Evolutionary conservation across 2,329 filamentous ascomycete genomes (phyloP), one percentile per base, ranked within the genome.

Genomic region (Microdochium bolleyi): DNA sequence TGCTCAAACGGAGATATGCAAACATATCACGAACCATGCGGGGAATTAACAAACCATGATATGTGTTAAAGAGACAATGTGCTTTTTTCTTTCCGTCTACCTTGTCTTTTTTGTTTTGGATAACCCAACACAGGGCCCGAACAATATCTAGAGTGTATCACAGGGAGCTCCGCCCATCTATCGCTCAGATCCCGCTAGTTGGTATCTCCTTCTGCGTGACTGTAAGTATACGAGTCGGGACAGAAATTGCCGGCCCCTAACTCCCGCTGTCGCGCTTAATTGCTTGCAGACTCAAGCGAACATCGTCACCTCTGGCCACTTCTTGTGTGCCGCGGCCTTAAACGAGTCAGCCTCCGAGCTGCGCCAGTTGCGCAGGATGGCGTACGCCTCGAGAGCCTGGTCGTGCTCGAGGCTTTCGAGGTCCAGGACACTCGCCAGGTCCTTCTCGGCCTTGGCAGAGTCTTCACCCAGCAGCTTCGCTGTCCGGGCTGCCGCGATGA

Each of bases 401-500:
- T 78, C 68, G 61, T 77, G 75, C 22, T 73, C 69, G 27, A 74
- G 68, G 46, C 65, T 62, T 51, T 72, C 68, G 54, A 78, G 55
- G 13, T 73, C 68, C 30, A 86, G 66, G 2, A 81, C 79, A 49
- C 73, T 73, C 10, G 76, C 61, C 1, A 91, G 68, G 37, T 83
- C 79, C 64, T 83, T 78, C 62, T 87, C 86, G 53, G 73, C 76
- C 61, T 79, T 73, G 2, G 72, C 61, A 62, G 79, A 75, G 32
- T 82, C 77, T 48, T 77, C 79, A 13, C 82, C 80, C 19, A 92
- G 70, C 1, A 82, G 60, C 54, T 77, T 77, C 56, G 80, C 79
- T 24, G 78, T 77, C 53, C 78, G 78, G 52, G 89, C 77, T 34
- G 76, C 84, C 2, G 85, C 78, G 52, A 88, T 79, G 3, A 85